Percentiles rank a stretch among this genome's conserved stretches.
Conservation (phyloP, 2,329 filamentous ascomycete genomes). For the Aspergillus fijiensis region DNA sequence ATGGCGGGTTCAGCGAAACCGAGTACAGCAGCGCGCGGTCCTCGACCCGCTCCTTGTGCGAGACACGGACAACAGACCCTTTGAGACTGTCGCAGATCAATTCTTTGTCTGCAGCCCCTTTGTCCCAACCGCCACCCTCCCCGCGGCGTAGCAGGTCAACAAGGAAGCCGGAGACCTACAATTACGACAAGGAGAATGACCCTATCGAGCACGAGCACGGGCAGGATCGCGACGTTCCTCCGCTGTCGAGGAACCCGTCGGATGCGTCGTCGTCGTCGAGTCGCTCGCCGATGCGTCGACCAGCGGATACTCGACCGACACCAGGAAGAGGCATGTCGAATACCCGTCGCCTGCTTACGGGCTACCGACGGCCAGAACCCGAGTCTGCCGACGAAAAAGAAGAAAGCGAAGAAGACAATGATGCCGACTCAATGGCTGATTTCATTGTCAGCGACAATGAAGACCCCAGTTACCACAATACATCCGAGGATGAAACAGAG, state of each 20-base stretch:
- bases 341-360: slow-evolving; percentile 13
- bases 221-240: slow-evolving; percentile 12
- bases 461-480: slow-evolving; percentile 36
- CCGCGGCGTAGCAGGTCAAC: slow-evolving; percentile 15
- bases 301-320: slow-evolving; percentile 5
- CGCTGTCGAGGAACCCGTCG: slow-evolving; percentile 22
- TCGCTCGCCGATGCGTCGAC: slow-evolving; percentile 22
- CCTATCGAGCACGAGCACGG: slow-evolving; percentile 26
- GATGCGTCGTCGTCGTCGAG: slow-evolving; percentile 22
- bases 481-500: slow-evolving; percentile 31
- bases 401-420: slow-evolving; percentile 29
- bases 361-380: slow-evolving; percentile 20
- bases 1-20: slow-evolving; percentile 18
- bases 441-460: slow-evolving; percentile 45
- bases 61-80: slow-evolving; percentile 26
- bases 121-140: slow-evolving; percentile 21
- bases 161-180: slow-evolving; percentile 29
- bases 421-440: slow-evolving; percentile 40
- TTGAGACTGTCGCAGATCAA: slow-evolving; percentile 35
- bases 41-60: slow-evolving; percentile 11
- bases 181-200: slow-evolving; percentile 40
- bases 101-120: slow-evolving; percentile 31
- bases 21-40: slow-evolving; percentile 11
- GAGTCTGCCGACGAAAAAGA: slow-evolving; percentile 23
- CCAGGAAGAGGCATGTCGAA: slow-evolving; percentile 12